Evolutionary conservation across 1,284 basidiomycete genomes (phyloP).

Genomic region (Ustilago cynodontis): DNA sequence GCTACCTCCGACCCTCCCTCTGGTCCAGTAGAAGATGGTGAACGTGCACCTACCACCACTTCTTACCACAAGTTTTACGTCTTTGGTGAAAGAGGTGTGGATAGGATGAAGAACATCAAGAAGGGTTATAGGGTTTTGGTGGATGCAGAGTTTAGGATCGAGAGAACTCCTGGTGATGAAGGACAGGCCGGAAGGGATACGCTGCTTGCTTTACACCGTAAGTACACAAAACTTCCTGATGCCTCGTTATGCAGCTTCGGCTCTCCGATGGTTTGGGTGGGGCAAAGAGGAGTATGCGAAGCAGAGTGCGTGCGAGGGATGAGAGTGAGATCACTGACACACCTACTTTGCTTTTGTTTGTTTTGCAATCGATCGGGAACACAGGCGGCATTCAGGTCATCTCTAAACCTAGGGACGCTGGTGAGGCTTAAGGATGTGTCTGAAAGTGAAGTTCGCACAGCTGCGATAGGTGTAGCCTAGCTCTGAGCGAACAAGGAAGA

Average conservation of each 20-base stretch:
- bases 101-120: constrained; percentile 58
- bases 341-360: too few species aligned
- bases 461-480: neutral
- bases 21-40: constrained; percentile 59
- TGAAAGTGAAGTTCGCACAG: neutral
- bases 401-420: constrained; percentile 52
- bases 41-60: constrained; percentile 48
- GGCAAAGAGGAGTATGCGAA: too few species aligned
- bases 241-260: too few species aligned
- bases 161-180: constrained; percentile 50
- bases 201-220: constrained; percentile 60
- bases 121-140: constrained; percentile 65
- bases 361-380: too few species aligned
- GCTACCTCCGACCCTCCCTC: constrained; percentile 64
- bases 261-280: too few species aligned
- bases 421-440: constrained; percentile 17
- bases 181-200: constrained; percentile 36
- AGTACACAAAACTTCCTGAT: neutral
- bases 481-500: neutral
- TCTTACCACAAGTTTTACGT: constrained; percentile 64
- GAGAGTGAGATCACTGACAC: neutral
- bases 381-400: constrained; percentile 60
- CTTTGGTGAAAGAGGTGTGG: constrained; percentile 59
- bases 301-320: neutral
- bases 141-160: constrained; percentile 65